A percentile compares a stretch with the other conserved stretches of the same genome.
Conservation (phyloP, 78 protist genomes). For the Monocercomonoides exilis region DNA sequence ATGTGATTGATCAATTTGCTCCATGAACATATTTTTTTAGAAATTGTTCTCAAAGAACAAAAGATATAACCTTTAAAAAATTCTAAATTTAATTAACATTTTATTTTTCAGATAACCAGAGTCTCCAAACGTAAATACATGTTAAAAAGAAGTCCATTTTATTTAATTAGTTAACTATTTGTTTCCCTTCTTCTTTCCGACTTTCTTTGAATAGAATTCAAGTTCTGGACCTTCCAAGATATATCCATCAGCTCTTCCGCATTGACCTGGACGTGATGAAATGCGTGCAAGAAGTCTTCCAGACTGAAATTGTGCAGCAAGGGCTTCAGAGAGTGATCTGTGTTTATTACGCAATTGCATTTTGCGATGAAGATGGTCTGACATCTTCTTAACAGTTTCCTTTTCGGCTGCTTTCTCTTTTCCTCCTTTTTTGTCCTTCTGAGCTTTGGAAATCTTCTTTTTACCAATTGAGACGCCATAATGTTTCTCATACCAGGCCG, state of each 20-base stretch:
- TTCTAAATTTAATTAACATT: no score
- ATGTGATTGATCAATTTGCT: no score
- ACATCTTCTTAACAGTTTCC: background rate
- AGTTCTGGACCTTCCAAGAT: constrained; percentile 98
- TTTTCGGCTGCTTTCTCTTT: constrained; percentile 34
- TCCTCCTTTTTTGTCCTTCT: background rate
- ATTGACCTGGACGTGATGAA: constrained; percentile 87
- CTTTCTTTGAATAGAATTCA: constrained; percentile 86
- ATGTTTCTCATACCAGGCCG: constrained; percentile 88
- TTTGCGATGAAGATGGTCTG: background rate
- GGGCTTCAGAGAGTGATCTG: background rate
- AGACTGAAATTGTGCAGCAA: constrained; percentile 74
- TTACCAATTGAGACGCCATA: constrained; percentile 81
- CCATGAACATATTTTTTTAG: no score
- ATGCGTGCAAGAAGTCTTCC: constrained; percentile 91
- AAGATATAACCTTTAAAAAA: no score
- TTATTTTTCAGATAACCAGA: background rate
- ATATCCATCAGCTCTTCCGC: constrained; percentile 96
- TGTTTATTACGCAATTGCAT: background rate
- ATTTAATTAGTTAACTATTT: no score
- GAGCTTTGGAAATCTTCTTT: constrained; percentile 41
- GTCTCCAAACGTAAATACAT: background rate
- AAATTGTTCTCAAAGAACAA: no score
- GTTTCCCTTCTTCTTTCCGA: constrained; percentile 72
- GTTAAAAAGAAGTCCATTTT: background rate